Evolutionary conservation across 805 yeast species (phyloP).

Genomic region (Saturnispora diversa): DNA sequence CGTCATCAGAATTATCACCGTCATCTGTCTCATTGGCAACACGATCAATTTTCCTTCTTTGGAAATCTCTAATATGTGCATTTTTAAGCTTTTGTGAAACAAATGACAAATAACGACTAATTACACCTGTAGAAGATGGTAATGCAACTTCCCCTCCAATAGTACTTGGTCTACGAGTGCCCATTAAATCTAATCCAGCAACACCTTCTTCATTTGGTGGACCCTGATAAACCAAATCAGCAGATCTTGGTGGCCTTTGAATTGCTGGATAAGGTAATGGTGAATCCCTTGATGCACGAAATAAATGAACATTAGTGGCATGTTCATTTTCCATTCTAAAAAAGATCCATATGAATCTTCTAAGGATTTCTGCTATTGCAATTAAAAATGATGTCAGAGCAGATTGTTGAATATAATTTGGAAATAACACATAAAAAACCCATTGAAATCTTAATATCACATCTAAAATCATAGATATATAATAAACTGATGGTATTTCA

Average conservation of each 20-base stretch:
- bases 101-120: conserved; percentile 30
- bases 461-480: conserved; percentile 65
- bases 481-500: conserved; percentile 53
- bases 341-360: conserved; percentile 85
- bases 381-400: conserved; percentile 78
- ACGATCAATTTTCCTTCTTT: conserved; percentile 42
- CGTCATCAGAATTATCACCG: conserved; percentile 8
- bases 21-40: conserved; percentile 13
- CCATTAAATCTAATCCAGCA: conserved; percentile 4
- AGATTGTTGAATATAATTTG: conserved; percentile 72
- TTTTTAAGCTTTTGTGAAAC: conserved; percentile 51
- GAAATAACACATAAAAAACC: conserved; percentile 80
- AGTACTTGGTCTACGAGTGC: conserved; percentile 1
- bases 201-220: conserved; percentile 1
- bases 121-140: background rate
- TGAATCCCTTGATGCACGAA: conserved; percentile 80
- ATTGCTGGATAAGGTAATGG: conserved; percentile 67
- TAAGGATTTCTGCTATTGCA: conserved; percentile 70
- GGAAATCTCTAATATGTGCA: conserved; percentile 84
- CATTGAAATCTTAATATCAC: conserved; percentile 79
- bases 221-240: conserved; percentile 1
- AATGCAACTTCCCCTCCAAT: background rate
- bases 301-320: conserved; percentile 76
- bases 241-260: conserved; percentile 6
- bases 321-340: conserved; percentile 97